phyloP scores from a whole-genome alignment of 768 basidiomycete genomes.

The Cyclocybe aegerita region DNA sequence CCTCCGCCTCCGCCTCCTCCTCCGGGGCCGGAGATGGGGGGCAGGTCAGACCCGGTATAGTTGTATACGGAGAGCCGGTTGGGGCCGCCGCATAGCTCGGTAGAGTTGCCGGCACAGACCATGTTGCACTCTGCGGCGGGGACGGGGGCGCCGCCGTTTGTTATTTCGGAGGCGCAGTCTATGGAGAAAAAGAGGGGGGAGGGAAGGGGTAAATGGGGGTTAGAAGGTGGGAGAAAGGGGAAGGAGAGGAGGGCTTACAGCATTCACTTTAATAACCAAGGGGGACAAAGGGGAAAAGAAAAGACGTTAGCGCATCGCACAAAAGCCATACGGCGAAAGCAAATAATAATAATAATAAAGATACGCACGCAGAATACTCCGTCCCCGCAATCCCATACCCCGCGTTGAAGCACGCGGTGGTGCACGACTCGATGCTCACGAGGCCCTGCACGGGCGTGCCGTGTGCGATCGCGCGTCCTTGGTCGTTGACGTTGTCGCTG shows the following conservation, averaged over 20 bases:
- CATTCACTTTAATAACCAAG: slow-evolving; percentile 39
- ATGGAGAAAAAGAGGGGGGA: slow-evolving; percentile 7
- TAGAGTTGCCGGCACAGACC: slow-evolving; percentile 59
- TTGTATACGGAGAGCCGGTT: slow-evolving; percentile 67
- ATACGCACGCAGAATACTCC: slow-evolving; percentile 36
- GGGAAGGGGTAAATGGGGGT: slow-evolving; percentile 3
- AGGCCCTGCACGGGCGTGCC: slow-evolving; percentile 35
- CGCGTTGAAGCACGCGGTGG: slow-evolving; percentile 56
- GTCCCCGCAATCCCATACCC: slow-evolving; percentile 41
- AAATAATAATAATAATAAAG: background rate
- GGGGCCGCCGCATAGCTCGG: slow-evolving; percentile 75
- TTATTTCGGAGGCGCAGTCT: slow-evolving; percentile 53
- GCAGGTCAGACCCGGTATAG: slow-evolving; percentile 59
- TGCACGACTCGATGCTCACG: slow-evolving; percentile 57
- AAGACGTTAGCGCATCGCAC: background rate
- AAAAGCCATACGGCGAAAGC: background rate
- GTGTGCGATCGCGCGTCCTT: slow-evolving; percentile 39
- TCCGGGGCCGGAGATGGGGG: slow-evolving; percentile 26
- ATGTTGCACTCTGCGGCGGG: slow-evolving; percentile 61
- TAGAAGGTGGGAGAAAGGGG: too few species aligned
- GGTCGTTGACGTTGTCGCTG: slow-evolving; percentile 45
- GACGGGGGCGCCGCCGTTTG: slow-evolving; percentile 46
- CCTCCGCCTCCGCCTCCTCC: slow-evolving; percentile 39
- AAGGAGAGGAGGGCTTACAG: slow-evolving; percentile 46
- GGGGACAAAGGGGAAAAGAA: background rate